Base-by-base conservation (phyloP, 192 early-diverging fungal species). In the Rhizophagus sp. region DNA sequence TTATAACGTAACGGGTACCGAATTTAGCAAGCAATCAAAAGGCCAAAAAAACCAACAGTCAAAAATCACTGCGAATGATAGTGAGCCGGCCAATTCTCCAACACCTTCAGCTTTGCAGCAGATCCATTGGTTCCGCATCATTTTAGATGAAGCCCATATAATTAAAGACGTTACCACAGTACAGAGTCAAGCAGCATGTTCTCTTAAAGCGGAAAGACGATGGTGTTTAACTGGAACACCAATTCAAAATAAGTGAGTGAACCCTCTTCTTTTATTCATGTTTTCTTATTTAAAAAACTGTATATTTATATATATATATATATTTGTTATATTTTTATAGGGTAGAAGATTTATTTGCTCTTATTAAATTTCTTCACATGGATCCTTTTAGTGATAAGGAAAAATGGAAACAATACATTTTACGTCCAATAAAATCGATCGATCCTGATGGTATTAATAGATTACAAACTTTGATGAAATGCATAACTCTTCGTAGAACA, bases 161-260 rank as follows among this genome's bases (percentile, higher is more conserved):
- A 97, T 99, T 76, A 97, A 97, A 75, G 93, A 95, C 79, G 85
- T 90, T 11, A 92, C 84, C 39, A 97, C 94, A 19, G 81, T 87
- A 17, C 92, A 94, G 24, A 88, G 93, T 25, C 91, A 91, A 74
- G 96, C 94, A 1, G 90, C 91, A 3, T 89, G 88, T 76, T 88
- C 90, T 27, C 80, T 99, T 6, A 84, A 79, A 5, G 93, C 93
- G 2, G 85, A 89, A 64, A 82, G 93, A 3, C 87, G 96, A 7
- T 99, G 97, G 97, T 94, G 92, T 27, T 76, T 99, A 49, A 97
- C 96, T 4, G 97, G 97, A 25, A 98, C 97, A 10, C 97, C 97
- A 19, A 95, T 97, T 62, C 88, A 89, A 74, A 85, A 85, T 47
- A 85, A 83, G 84, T 27, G 3, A 15, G 49, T 19, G 1, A 25